Conservation (phyloP, 2,329 filamentous ascomycete species). For the Parafenestella ontariensis region DNA sequence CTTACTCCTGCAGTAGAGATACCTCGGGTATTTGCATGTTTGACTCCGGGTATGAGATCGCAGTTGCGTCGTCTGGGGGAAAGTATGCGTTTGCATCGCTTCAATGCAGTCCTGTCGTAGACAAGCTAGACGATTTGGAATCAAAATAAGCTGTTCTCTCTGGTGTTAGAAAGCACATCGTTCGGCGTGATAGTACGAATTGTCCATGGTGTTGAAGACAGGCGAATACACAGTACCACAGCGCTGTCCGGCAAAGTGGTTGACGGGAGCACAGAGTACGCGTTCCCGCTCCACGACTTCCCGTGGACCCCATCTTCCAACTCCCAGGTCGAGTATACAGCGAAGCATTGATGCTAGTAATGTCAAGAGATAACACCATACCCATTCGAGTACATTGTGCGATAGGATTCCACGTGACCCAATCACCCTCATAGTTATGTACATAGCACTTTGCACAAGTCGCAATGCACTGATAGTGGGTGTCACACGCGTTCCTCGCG, state of each 20-base stretch:
- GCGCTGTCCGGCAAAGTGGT: background rate
- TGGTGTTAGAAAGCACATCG: background rate
- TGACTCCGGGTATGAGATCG: background rate
- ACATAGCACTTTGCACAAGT: slow-evolving; percentile 3
- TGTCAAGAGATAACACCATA: background rate
- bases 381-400: background rate
- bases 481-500: slow-evolving; percentile 4
- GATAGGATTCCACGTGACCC: background rate
- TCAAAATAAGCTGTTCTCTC: background rate
- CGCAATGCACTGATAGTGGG: slow-evolving; percentile 3
- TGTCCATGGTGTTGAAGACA: background rate
- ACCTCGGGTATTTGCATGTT: background rate
- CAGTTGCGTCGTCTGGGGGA: background rate
- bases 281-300: background rate
- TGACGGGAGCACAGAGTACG: background rate
- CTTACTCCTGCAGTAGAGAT: background rate
- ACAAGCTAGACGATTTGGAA: background rate
- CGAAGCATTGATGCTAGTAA: background rate
- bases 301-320: background rate
- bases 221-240: background rate
- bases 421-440: background rate
- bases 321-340: slow-evolving; percentile 1
- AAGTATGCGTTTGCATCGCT: background rate
- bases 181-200: background rate
- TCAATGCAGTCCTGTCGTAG: background rate